Evolutionary conservation across 164 flowering plant species (phyloP), one percentile per base, ranked within the genome.

Genomic region (Vitis labrusca): DNA sequence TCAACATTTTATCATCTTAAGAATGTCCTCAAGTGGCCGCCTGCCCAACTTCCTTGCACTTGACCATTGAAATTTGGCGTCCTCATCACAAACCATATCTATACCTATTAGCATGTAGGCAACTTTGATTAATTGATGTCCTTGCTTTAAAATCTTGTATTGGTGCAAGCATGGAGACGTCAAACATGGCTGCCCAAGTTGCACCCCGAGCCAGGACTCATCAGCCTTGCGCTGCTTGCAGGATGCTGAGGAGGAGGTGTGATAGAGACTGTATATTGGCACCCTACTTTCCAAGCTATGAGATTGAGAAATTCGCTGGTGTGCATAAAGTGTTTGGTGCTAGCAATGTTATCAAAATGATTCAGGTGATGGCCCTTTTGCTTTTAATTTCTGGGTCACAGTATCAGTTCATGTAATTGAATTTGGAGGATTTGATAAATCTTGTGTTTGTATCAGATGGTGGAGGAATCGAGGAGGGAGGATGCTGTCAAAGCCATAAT

Each of bases 271-370:
- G 90, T 66, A 17, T 74, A 9, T 70, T 84, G 10, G 84, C 85
- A 0, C 90, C 90, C 0, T 84, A 79, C 67, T 84, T 84, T 27
- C 81, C 90, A 0, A 9, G 69, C 2, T 69, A 78, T 8, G 85
- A 86, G 15, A 23, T 76, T 0, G 77, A 77, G 32, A 84, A 80
- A 51, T 86, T 86, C 37, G 81, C 77, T 3, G 50, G 63, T 10
- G 88, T 83, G 12, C 90, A 86, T 47, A 81, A 67, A 65, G 84
- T 86, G 3, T 86, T 81, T 56, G 87, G 89, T n/a, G 86, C 89
- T 9, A 86, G 90, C 79, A 86, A 86, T 62, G 83, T 83, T 7
- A 52, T 68, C 68, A 84, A 84, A 71, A 75, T 82, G 82, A 80
- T 86, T n/a, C 82, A 77, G 84, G 89, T 82, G 56, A 17, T 23